A percentile compares a stretch with the other conserved stretches of the same genome.
Evolutionary conservation across 2,329 filamentous ascomycete genomes (phyloP).

Genomic region (Simplicillium aogashimaense): DNA sequence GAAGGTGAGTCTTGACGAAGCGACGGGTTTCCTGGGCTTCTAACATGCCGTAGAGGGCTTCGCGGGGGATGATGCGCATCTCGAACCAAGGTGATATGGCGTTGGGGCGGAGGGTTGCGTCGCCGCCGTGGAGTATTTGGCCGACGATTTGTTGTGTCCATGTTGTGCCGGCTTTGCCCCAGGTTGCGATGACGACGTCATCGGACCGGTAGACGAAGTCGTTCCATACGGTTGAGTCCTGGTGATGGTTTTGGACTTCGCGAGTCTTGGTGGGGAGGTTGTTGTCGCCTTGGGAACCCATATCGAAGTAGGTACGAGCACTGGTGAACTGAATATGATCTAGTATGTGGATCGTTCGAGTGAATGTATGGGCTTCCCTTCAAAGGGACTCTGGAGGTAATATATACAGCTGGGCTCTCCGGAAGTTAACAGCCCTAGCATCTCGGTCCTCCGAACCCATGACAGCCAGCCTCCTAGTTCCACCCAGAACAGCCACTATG

Average conservation of each 20-base stretch:
- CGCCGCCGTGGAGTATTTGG: constrained; percentile 2
- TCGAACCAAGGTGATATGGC: constrained; percentile 5
- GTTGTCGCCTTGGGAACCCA: too few species aligned
- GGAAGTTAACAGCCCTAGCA: too few species aligned
- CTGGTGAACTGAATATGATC: too few species aligned
- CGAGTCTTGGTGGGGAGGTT: constrained; percentile 2
- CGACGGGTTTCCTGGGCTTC: constrained; percentile 4
- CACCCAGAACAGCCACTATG: too few species aligned
- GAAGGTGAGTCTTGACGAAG: constrained; percentile 6
- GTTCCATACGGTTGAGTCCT: constrained; percentile 7
- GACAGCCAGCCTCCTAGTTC: too few species aligned
- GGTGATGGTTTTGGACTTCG: constrained; percentile 3
- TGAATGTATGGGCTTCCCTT: too few species aligned
- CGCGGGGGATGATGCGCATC: constrained; percentile 1
- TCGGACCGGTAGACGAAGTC: constrained; percentile 3
- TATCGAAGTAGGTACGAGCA: too few species aligned
- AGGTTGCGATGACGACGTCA: constrained; percentile 6
- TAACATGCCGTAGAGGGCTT: constrained; percentile 1
- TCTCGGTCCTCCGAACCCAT: too few species aligned
- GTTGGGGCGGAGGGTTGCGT: background rate
- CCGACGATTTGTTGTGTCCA: constrained; percentile 8
- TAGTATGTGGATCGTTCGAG: too few species aligned
- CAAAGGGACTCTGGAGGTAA: too few species aligned
- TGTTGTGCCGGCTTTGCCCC: constrained; percentile 5
- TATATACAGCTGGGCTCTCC: too few species aligned